Evolutionary conservation across 805 yeast genomes (phyloP).

Genomic region (Pichia sporocuriosa): DNA sequence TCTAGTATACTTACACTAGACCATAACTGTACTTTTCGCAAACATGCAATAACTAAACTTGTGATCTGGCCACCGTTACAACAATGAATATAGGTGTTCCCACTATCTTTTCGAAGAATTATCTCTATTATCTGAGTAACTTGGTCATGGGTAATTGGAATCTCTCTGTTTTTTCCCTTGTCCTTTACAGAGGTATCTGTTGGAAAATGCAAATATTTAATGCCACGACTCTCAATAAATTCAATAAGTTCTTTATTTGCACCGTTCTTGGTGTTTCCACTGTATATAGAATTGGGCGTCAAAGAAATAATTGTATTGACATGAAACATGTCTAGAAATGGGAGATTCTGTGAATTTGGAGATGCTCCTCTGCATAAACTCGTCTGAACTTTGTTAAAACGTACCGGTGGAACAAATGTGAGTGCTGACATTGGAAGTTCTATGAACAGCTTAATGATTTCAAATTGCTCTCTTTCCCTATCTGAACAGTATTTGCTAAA

Average conservation of each 20-base stretch:
- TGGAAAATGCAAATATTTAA: slow-evolving; percentile 61
- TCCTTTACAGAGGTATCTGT: slow-evolving; percentile 55
- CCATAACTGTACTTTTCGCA: slow-evolving; percentile 82
- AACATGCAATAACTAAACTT: slow-evolving; percentile 76
- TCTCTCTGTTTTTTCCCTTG: slow-evolving; percentile 76
- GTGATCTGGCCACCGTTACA: slow-evolving; percentile 86
- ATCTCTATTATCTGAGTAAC: slow-evolving; percentile 55
- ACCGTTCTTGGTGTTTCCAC: slow-evolving; percentile 19
- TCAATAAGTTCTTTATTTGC: slow-evolving; percentile 41
- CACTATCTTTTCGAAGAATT: slow-evolving; percentile 48
- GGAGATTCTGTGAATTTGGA: slow-evolving; percentile 68
- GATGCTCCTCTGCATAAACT: slow-evolving; percentile 77
- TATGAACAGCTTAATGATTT: too few species aligned
- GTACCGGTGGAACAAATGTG: slow-evolving; percentile 61
- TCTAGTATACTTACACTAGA: slow-evolving; percentile 78
- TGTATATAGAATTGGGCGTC: slow-evolving; percentile 67
- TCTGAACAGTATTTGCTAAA: too few species aligned
- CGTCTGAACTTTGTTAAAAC: slow-evolving; percentile 66
- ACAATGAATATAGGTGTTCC: slow-evolving; percentile 82
- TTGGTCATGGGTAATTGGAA: slow-evolving; percentile 65
- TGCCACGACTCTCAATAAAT: slow-evolving; percentile 49
- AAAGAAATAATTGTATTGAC: slow-evolving; percentile 70
- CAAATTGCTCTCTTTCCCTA: too few species aligned
- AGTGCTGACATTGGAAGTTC: slow-evolving; percentile 1
- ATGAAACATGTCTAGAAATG: slow-evolving; percentile 57